Percentiles rank a stretch among this genome's conserved stretches.
These are phyloP conservation scores for Domatiomyces catenatus DNA, from an alignment of 2,329 filamentous ascomycete genomes.

Conservation along the genomic window DNA sequence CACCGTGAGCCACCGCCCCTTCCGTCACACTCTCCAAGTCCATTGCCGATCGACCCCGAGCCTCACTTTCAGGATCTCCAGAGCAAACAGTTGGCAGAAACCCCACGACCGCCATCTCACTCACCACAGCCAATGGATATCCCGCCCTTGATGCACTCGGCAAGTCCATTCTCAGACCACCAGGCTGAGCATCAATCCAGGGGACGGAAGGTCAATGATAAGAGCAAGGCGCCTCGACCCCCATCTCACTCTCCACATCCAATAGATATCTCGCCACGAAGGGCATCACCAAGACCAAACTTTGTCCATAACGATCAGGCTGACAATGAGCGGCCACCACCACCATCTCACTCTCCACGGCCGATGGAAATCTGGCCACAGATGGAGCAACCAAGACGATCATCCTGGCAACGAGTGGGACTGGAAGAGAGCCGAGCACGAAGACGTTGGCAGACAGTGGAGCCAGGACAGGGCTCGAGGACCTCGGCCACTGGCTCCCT, in stretches of 20 bases:
- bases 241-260: conserved; percentile 16
- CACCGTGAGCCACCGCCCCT: background rate
- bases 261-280: conserved; percentile 7
- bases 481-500: conserved; percentile 4
- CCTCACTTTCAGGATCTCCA: background rate
- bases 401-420: too few relatives aligned
- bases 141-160: background rate
- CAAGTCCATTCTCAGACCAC: background rate
- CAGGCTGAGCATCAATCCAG: background rate
- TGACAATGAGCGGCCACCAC: too few relatives aligned
- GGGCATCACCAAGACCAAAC: background rate
- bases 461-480: conserved; percentile 1
- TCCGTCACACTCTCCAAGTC: background rate
- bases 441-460: background rate
- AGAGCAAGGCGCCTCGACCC: conserved; percentile 10
- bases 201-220: background rate
- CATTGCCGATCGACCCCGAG: background rate
- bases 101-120: background rate
- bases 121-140: conserved; percentile 1
- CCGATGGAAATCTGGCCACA: conserved; percentile 11
- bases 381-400: too few relatives aligned
- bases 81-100: background rate
- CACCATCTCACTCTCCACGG: conserved; percentile 13
- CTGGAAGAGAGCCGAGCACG: background rate
- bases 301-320: background rate